Evolutionary conservation across 1,284 basidiomycete species (phyloP), one percentile per base, ranked within the genome.

Genomic region (Leccinum angustisporum): DNA sequence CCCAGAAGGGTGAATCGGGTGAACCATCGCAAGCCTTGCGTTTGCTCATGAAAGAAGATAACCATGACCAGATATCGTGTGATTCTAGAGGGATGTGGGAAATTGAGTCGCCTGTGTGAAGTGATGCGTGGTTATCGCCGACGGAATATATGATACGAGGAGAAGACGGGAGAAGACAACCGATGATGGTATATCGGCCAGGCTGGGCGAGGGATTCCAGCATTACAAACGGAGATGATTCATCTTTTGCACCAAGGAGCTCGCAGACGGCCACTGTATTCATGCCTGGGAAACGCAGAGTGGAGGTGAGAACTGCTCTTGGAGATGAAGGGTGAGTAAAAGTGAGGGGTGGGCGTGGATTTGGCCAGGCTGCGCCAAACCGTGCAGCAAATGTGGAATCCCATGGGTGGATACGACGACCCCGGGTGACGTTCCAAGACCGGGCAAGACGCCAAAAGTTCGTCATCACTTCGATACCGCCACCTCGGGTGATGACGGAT

Each of bases 171-270:
- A 77, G 74, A 16, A 88, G 73, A 59, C 82, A 85, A 6, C 83
- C 90, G 34, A 92, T 79, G 65, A 92, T 88, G 31, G 88, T 85
- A 68, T 81, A 90, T 43, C 84, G 81, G n/a, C 90, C 90, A 11
- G 90, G 89, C 56, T 83, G 77, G 13, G 90, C 83, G 6, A 87
- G 87, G 18, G 90, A 92, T 65, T 92, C 90, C 25, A 92, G 79
- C 53, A 90, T 75, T 34, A 85, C 84, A 64, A 92, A 92, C n/a
- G 84, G 84, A 11, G 79, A 76, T n/a, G 73, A 67, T 58, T 88
- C 85, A 36, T 87, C 78, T 8, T 71, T 69, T 14, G 81, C 89
- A 33, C 85, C 86, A 13, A 90, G 77, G 34, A 80, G 65, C 68
- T 92, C 87, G 71, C 86, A 88, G 11, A 90, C 72, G 6, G 74